Percentiles rank a stretch among this genome's conserved stretches.
Conservation (phyloP, 2,329 filamentous ascomycete genomes). For the Plenodomus biglobosus region DNA sequence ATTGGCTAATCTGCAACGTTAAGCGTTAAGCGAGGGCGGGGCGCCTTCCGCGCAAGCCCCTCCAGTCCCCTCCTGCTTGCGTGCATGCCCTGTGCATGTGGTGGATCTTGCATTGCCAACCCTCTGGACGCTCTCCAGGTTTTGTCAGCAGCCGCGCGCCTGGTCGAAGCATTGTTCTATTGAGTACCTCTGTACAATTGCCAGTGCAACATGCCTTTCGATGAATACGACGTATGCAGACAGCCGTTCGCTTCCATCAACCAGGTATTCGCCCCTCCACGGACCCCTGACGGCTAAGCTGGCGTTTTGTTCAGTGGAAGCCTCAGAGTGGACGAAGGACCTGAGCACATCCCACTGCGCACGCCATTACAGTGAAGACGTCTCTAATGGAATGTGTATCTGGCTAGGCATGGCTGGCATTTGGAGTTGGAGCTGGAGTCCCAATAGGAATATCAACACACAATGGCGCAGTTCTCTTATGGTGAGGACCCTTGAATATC, state of each 20-base stretch:
- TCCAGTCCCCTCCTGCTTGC: neutral
- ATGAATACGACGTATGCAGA: too few species aligned
- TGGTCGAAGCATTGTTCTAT: neutral
- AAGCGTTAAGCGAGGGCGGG: neutral
- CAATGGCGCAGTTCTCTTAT: neutral
- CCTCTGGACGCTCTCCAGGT: too few species aligned
- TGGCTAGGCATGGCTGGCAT: neutral
- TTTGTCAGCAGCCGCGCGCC: neutral
- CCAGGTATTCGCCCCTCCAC: neutral
- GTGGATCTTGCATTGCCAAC: neutral
- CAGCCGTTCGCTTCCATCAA: neutral
- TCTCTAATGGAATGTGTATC: neutral
- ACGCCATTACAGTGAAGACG: neutral
- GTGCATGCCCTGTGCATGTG: neutral
- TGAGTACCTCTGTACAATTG: neutral
- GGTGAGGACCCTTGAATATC: neutral
- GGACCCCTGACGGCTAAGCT: neutral
- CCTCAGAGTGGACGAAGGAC: neutral
- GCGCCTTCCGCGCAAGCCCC: neutral
- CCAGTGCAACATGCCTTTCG: too few species aligned
- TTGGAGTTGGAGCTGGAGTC: neutral
- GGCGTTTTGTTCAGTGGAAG: too few species aligned
- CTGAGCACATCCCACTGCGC: neutral
- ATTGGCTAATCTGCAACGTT: neutral
- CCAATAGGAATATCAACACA: neutral